Evolutionary conservation across 306 rosid genomes (phyloP), one percentile per base, ranked within the genome.

Genomic region (Sophora flavescens): DNA sequence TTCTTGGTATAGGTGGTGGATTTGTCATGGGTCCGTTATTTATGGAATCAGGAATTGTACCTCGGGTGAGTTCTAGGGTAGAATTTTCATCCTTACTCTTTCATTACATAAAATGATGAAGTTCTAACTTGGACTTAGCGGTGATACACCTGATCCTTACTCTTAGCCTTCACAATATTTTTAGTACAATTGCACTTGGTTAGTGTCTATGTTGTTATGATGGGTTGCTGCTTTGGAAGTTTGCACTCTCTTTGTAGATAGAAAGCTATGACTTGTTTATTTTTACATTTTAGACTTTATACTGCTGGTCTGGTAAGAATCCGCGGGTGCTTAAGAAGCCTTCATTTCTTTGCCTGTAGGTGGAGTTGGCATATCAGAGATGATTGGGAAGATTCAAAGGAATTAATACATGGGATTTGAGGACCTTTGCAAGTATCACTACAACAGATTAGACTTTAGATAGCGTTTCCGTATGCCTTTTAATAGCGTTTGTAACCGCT

Each of bases 21-120:
- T 93, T 88, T 47, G 86, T 93, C 12, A 93, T 91, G 98, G 97
- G 98, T 10, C 96, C 97, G 4, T 65, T 93, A 17, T 93, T 93
- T 80, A 69, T 93, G 14, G 98, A 93, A 86, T 62, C 89, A 1
- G 97, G 97, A 54, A 78, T 89, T 3, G 83, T 80, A 18, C 97
- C 98, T 63, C 97, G 89, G 92, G 98, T 93, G 68, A 51, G 64
- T 78, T 5, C 7, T 62, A 62, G 16, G 0, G 3, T 6, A 66
- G 0, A 17, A 6, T 16, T n/a, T 57, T 66, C 56, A 10, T 10
- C 39, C 18, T 2, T 33, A 12, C 35, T 60, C 5, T 48, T 50
- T 50, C 50, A 66, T 41, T 7, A 4, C 32, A 30, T 56, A 57
- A 77, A 77, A 15, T 56, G 70, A 15, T 18, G 26, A 9, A 74